Evolutionary conservation across 192 early-diverging fungal species (phyloP).

Genomic region (Mortierella claussenii): DNA sequence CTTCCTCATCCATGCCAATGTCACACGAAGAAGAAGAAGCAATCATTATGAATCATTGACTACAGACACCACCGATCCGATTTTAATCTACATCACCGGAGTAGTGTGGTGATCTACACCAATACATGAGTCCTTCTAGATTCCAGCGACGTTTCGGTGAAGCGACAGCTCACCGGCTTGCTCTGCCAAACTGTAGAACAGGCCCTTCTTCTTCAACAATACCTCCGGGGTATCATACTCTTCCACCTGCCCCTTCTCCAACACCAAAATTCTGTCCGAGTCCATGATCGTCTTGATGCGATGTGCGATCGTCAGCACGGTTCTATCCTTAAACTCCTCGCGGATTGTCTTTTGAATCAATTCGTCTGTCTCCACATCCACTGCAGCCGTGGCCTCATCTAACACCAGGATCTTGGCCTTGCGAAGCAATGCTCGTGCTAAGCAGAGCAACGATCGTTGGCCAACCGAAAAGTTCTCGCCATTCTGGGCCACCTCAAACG

Average conservation of each 20-base stretch:
- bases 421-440: slow-evolving; percentile 66
- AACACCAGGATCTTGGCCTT: slow-evolving; percentile 62
- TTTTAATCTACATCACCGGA: too few relatives aligned
- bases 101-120: too few relatives aligned
- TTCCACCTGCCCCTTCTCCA: slow-evolving; percentile 55
- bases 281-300: slow-evolving; percentile 86
- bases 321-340: slow-evolving; percentile 77
- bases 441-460: slow-evolving; percentile 62
- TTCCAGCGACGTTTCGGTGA: too few relatives aligned
- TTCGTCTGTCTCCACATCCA: slow-evolving; percentile 89
- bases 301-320: slow-evolving; percentile 93
- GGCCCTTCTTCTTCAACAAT: slow-evolving; percentile 42
- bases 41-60: too few relatives aligned
- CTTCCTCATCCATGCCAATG: too few relatives aligned
- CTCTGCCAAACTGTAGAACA: slow-evolving; percentile 59
- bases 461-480: slow-evolving; percentile 69
- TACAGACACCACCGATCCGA: too few relatives aligned
- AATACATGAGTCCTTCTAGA: too few relatives aligned
- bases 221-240: slow-evolving; percentile 75
- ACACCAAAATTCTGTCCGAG: slow-evolving; percentile 85
- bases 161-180: slow-evolving; percentile 51
- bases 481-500: slow-evolving; percentile 38
- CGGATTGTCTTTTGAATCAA: slow-evolving; percentile 90
- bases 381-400: slow-evolving; percentile 62
- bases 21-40: too few relatives aligned